Conservation (phyloP, 305 asterid species). For the Fraxinus velutina region DNA sequence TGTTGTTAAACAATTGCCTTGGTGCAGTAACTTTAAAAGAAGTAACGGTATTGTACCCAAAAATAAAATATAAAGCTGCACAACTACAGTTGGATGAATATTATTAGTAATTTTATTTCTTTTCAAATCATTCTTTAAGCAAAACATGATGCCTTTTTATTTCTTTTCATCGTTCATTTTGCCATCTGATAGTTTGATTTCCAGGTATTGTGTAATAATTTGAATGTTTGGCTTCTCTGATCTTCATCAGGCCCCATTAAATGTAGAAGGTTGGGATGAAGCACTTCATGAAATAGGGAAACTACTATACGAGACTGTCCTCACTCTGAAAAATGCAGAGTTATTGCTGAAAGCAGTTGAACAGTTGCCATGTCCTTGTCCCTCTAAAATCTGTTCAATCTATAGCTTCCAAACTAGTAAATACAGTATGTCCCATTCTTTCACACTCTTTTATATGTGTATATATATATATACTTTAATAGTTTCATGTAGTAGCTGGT, state of each 20-base stretch:
- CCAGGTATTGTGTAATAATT: constrained; percentile 7
- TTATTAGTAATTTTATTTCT: neutral
- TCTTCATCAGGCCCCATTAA: constrained; percentile 59
- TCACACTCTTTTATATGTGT: neutral
- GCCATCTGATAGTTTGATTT: neutral
- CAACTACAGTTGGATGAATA: neutral
- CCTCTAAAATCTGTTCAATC: constrained; percentile 69
- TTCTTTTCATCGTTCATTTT: neutral
- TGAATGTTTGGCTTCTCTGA: constrained; percentile 14
- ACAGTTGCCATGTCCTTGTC: constrained; percentile 62
- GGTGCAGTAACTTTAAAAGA: neutral
- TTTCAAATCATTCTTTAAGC: neutral
- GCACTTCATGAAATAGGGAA: constrained; percentile 86
- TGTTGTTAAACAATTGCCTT: neutral
- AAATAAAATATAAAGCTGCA: neutral
- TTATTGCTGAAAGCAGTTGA: constrained; percentile 59
- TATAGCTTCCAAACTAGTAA: constrained; percentile 70
- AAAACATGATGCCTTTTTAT: neutral
- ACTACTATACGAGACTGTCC: constrained; percentile 63
- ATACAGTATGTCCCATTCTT: constrained; percentile 57
- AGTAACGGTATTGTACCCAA: neutral
- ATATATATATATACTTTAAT: neutral
- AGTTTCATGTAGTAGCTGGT: neutral
- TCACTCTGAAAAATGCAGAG: constrained; percentile 50
- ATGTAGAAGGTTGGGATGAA: constrained; percentile 88